Evolutionary conservation across 2,329 filamentous ascomycete genomes (phyloP).

Genomic region (Fusarium piperis): DNA sequence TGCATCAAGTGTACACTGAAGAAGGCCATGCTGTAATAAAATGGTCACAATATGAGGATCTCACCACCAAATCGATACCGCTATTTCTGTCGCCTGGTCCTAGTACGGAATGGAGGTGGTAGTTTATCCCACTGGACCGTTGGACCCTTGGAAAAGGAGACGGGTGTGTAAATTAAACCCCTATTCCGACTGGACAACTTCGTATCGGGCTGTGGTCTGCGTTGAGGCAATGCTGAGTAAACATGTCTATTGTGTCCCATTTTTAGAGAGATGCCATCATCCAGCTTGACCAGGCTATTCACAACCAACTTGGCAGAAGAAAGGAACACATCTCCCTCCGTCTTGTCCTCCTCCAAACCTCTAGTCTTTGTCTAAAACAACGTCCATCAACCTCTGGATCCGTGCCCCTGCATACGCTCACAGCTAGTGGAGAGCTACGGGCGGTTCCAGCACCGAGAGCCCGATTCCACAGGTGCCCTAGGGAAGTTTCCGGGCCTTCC

Average conservation of each 20-base stretch:
- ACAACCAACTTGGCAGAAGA: background rate
- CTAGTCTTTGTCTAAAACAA: background rate
- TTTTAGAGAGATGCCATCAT: background rate
- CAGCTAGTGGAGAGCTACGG: slow-evolving; percentile 18
- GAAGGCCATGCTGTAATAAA: background rate
- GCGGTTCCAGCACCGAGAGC: slow-evolving; percentile 25
- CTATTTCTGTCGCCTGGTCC: background rate
- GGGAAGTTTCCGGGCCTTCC: background rate
- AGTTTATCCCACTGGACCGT: background rate
- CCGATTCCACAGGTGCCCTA: slow-evolving; percentile 23
- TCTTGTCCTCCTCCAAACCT: background rate
- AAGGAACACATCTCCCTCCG: background rate
- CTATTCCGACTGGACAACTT: slow-evolving; percentile 19
- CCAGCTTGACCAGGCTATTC: background rate
- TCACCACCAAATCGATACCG: background rate
- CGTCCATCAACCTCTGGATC: background rate
- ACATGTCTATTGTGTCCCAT: background rate
- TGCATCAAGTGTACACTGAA: background rate
- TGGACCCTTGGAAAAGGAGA: slow-evolving; percentile 16
- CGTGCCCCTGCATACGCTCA: slow-evolving; percentile 31
- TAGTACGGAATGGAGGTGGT: background rate
- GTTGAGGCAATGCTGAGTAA: background rate
- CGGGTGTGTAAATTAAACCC: slow-evolving; percentile 32
- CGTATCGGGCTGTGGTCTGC: background rate
- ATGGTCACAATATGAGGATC: background rate